Base-by-base conservation (phyloP, 2,329 filamentous ascomycete species). In the Apiospora rasikravindrae region DNA sequence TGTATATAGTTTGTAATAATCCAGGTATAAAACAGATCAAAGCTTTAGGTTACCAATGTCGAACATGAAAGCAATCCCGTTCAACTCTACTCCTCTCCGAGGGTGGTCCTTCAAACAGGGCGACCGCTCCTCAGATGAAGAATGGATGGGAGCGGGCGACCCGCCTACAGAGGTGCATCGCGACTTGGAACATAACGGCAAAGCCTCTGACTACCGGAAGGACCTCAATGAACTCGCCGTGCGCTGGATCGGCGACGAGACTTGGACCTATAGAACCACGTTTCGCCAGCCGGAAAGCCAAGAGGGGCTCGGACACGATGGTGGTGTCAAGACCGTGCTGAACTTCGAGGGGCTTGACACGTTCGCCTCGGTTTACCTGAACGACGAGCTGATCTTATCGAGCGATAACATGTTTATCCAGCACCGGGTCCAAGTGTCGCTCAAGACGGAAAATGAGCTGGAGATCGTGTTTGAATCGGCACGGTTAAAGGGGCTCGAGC, bases 271-370 rank as follows among this genome's bases (percentile, higher is more conserved):
- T 78, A 84, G 83, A 10, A 85, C 83, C 29, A 68, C 72, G 1
- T 84, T 85, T 73, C 66, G 72, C 16, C 77, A 75, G 14, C 78
- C 78, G 2, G 29, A 33, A 14, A 51, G 29, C 1, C 26, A 57
- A 1, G 49, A 49, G 19, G 51, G 69, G 44, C 68, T n/a, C 37
- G 57, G 64, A 22, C 44, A 70, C 37, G 37, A 19, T 4, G 51
- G 80, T 7, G 51, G 80, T 8, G 78, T 80, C 42, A 75, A 75
- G 10, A 82, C 83, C 24, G 85, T 88, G 22, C 81, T 92, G 6
- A 87, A 89, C 13, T 91, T 92, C 72, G 86, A 91, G 75, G 90
- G 90, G 0, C 85, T 92, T 1, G 90, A 92, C 76, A 92, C 90
- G 0, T 91, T 90, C 74, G 88, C 89, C 0, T 88, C 84, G 0